A percentile compares a stretch with the other conserved stretches of the same genome.
These are phyloP conservation scores for Amanita rubescens DNA, from an alignment of 768 basidiomycete genomes.

Conservation along the genomic window DNA sequence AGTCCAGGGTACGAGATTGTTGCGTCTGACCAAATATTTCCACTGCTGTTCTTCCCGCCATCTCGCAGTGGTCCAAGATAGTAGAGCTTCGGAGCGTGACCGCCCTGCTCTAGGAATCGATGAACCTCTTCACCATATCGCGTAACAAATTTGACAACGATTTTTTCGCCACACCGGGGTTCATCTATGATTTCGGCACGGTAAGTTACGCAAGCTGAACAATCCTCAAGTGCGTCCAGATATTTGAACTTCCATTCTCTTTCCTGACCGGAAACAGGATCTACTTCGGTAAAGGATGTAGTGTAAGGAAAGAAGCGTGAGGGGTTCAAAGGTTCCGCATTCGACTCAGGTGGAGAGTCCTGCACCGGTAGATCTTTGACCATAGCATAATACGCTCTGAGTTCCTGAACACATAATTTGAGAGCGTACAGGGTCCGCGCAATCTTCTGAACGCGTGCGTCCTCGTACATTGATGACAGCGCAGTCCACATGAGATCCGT, in stretches of 20 bases:
- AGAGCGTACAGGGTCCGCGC: conserved; percentile 12
- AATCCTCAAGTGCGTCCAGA: conserved; percentile 7
- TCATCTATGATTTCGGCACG: conserved; percentile 1
- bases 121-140: conserved; percentile 10
- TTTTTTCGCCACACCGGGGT: background rate
- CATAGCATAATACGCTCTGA: conserved; percentile 10
- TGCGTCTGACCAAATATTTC: background rate
- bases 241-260: conserved; percentile 10
- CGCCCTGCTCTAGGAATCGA: conserved; percentile 3
- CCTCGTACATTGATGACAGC: conserved; percentile 14
- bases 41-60: background rate
- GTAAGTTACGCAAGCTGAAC: conserved; percentile 11
- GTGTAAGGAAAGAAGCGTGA: conserved; percentile 16
- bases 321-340: conserved; percentile 4
- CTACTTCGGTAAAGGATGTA: conserved; percentile 6
- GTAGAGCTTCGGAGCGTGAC: conserved; percentile 1
- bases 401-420: conserved; percentile 9
- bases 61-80: background rate
- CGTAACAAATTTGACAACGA: conserved; percentile 10
- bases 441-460: conserved; percentile 10
- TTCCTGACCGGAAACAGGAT: background rate
- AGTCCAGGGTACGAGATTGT: background rate
- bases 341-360: background rate
- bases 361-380: conserved; percentile 1
- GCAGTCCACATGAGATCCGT: conserved; percentile 16